Base-by-base conservation (phyloP, 192 early-diverging fungal genomes). In the Podila epicladia region DNA sequence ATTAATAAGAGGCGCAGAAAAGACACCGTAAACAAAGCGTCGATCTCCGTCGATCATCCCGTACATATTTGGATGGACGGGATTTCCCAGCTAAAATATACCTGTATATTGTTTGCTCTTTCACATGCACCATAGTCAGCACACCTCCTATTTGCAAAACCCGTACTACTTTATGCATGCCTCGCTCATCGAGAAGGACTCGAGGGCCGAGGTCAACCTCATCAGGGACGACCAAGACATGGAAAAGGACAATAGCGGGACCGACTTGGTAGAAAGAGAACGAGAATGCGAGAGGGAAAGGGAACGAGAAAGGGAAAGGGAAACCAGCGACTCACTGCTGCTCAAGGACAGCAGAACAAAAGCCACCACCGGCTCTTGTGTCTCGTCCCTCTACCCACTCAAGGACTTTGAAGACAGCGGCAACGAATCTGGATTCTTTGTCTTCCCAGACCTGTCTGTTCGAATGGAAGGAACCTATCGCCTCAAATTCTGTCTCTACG, bases 121-220 rank as follows among this genome's bases (percentile, higher is more conserved):
- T 11, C 9, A 37, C 35, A 37, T 37, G 9, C 35, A 37, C 11
- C 35, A 62, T 64, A 57, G 63, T 31, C 63, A 74, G 29, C 83
- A 64, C 29, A 85, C 72, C 28, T 74, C 84, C 0, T 85, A 86
- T 72, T 76, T 89, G 31, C 92, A 93, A 68, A 97, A 97, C 74
- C 96, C 97, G 9, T 97, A 96, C 84, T 97, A 96, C 84, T 98
- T 98, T 79, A 96, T 97, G 95, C 97, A 97, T 75, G 96, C 95
- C 2, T 95, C 96, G 5, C 83, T 98, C 49, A 92, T 97, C 82
- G 90, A 91, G 41, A 90, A 92, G 38, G 94, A 94, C 38, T 89
- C 89, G 58, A 92, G 93, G 57, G 91, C 95, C 71, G 95, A 98
- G 72, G 84, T 97, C 5, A 92, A 96, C 83, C 87, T 96, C n/a